Evolutionary conservation across 352 stramenopile species (phyloP).

Genomic region (Globisporangium megalacanthum): DNA sequence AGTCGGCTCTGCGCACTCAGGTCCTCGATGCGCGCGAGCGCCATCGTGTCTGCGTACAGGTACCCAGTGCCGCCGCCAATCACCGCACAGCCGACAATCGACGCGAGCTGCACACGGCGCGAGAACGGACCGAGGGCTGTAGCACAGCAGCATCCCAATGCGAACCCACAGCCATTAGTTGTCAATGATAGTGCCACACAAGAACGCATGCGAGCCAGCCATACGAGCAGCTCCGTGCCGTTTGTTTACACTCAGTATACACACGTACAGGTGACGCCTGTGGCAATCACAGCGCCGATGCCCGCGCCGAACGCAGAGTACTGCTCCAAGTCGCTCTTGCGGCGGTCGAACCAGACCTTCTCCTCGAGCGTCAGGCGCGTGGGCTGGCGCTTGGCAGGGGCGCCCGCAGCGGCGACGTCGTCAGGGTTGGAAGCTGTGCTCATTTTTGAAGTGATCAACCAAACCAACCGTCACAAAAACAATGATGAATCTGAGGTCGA

Average conservation of each 20-base stretch:
- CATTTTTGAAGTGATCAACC: constrained; percentile 5
- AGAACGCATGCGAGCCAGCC: too few species aligned
- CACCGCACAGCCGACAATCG: constrained; percentile 47
- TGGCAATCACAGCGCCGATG: constrained; percentile 40
- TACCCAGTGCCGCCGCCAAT: constrained; percentile 60
- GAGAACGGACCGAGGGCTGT: constrained; percentile 64
- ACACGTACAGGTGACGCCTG: constrained; percentile 49
- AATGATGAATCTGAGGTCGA: too few species aligned
- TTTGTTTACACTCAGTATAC: too few species aligned
- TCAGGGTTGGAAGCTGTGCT: not conserved
- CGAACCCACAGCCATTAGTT: not conserved
- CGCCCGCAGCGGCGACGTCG: not conserved
- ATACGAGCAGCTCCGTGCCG: too few species aligned
- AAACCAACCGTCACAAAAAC: too few species aligned
- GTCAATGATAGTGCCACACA: too few species aligned
- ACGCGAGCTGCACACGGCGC: constrained; percentile 47
- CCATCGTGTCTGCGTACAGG: constrained; percentile 65
- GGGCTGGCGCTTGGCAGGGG: constrained; percentile 8
- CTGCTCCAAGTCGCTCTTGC: constrained; percentile 59
- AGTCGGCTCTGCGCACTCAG: constrained; percentile 69
- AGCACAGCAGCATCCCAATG: not conserved
- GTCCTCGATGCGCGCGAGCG: constrained; percentile 68
- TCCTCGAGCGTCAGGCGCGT: constrained; percentile 71
- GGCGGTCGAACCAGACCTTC: constrained; percentile 77
- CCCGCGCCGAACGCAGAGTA: constrained; percentile 53